phyloP scores from a whole-genome alignment of 2,329 filamentous ascomycete genomes.

The Drechmeria coniospora region DNA sequence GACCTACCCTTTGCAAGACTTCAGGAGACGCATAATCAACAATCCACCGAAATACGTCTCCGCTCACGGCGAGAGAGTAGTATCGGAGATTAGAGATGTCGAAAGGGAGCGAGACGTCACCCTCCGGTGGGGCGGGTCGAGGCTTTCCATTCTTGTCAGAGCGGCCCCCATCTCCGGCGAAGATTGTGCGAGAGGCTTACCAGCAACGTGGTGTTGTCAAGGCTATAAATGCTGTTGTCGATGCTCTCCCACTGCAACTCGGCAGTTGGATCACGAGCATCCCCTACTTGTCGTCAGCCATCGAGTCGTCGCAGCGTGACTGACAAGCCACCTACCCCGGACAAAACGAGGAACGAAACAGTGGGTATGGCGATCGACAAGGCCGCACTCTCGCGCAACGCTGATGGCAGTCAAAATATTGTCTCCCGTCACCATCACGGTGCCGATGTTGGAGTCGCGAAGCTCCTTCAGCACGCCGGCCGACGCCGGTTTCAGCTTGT shows the following conservation, averaged over 20 bases:
- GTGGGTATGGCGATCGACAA: constrained; percentile 67
- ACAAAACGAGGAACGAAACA: constrained; percentile 87
- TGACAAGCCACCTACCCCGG: constrained; percentile 36
- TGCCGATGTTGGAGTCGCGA: constrained; percentile 65
- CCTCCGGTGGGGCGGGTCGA: constrained; percentile 51
- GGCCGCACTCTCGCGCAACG: constrained; percentile 75
- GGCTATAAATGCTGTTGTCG: constrained; percentile 63
- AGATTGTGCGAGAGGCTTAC: constrained; percentile 22
- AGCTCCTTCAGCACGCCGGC: constrained; percentile 70
- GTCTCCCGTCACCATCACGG: constrained; percentile 94
- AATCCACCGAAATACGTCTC: constrained; percentile 93
- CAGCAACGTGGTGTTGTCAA: constrained; percentile 65
- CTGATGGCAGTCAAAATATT: constrained; percentile 96
- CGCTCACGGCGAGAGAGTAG: constrained; percentile 78
- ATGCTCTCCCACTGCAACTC: constrained; percentile 83
- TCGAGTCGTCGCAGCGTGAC: not conserved
- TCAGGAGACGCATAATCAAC: constrained; percentile 79
- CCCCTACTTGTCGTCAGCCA: constrained; percentile 28
- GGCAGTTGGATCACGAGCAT: constrained; percentile 57
- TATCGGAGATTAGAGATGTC: constrained; percentile 68
- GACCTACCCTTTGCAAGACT: constrained; percentile 50
- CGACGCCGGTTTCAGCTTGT: constrained; percentile 87
- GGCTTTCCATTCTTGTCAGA: constrained; percentile 34
- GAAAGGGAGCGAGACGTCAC: constrained; percentile 72
- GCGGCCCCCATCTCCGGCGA: not conserved